Percentiles rank a stretch among this genome's conserved stretches.
phyloP scores from a whole-genome alignment of 257 asterid species.

The Salvia splendens region DNA sequence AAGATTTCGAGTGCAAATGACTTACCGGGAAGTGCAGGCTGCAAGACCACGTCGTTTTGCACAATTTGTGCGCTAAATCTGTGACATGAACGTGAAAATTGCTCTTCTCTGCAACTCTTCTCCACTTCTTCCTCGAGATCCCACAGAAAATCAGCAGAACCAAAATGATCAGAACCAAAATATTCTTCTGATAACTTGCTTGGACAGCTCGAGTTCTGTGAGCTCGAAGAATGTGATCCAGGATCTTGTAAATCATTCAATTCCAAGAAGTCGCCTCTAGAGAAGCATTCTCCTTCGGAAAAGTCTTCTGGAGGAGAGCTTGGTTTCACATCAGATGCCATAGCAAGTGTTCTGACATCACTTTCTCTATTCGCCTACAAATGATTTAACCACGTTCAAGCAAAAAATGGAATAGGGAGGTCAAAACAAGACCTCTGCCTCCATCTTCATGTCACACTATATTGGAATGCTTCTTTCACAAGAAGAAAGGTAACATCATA shows the following conservation, averaged over 20 bases:
- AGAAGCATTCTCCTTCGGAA: constrained; percentile 36
- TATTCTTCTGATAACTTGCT: constrained; percentile 59
- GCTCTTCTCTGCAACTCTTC: constrained; percentile 20
- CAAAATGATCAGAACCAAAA: constrained; percentile 50
- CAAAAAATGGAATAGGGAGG: background rate
- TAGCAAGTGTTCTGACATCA: constrained; percentile 29
- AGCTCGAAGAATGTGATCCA: constrained; percentile 55
- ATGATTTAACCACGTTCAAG: background rate
- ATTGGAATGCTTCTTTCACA: background rate
- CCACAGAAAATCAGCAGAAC: constrained; percentile 43
- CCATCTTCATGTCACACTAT: background rate
- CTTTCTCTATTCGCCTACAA: constrained; percentile 32
- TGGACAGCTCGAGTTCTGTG: constrained; percentile 56
- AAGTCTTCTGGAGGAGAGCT: constrained; percentile 27
- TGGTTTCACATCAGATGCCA: constrained; percentile 30
- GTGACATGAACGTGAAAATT: constrained; percentile 37
- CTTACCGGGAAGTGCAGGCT: constrained; percentile 47
- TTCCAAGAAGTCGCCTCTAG: constrained; percentile 58
- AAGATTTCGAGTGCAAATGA: too few species aligned
- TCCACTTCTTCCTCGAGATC: constrained; percentile 47
- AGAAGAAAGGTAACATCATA: background rate
- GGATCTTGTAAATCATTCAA: constrained; percentile 50
- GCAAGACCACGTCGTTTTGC: constrained; percentile 42
- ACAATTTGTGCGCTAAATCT: constrained; percentile 27
- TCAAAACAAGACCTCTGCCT: background rate